A percentile compares a stretch with the other conserved stretches of the same genome.
Evolutionary conservation across 139 green algal species (phyloP).

Genomic region (Asterochloris sp.): DNA sequence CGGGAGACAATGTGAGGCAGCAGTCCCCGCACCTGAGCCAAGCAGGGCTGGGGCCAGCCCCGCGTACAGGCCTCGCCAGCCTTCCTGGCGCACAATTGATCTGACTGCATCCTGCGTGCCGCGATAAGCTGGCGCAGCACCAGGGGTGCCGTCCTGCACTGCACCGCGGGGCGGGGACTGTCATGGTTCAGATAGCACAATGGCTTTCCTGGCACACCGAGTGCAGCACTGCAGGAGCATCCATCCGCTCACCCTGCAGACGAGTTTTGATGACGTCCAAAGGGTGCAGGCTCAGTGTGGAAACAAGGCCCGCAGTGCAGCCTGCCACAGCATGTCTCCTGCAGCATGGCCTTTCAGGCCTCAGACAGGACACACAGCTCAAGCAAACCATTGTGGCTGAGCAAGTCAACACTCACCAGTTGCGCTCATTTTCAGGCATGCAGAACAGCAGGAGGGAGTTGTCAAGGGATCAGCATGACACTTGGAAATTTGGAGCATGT

Average conservation of each 20-base stretch:
- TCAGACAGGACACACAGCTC: no score
- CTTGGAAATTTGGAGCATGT: no score
- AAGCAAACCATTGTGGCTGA: no score
- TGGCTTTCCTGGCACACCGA: neutral
- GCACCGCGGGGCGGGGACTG: neutral
- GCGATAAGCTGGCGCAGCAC: conserved; percentile 52
- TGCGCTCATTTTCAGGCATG: no score
- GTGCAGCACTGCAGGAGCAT: neutral
- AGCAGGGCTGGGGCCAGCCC: conserved; percentile 72
- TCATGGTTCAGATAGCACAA: neutral
- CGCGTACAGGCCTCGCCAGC: conserved; percentile 60
- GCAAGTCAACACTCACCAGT: no score
- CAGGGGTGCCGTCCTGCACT: conserved; percentile 68
- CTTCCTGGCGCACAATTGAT: conserved; percentile 61
- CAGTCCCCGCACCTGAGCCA: conserved; percentile 50
- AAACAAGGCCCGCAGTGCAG: conserved; percentile 57
- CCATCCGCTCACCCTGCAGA: conserved; percentile 53
- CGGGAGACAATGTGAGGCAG: neutral
- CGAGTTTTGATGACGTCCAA: conserved; percentile 90
- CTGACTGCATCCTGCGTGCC: conserved; percentile 62
- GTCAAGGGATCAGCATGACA: no score
- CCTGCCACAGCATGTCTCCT: conserved; percentile 76
- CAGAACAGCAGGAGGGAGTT: no score
- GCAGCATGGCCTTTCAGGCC: neutral
- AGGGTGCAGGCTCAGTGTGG: conserved; percentile 73